Conservation (phyloP, 108 stramenopile species). For the Mediolabrus comicus region DNA sequence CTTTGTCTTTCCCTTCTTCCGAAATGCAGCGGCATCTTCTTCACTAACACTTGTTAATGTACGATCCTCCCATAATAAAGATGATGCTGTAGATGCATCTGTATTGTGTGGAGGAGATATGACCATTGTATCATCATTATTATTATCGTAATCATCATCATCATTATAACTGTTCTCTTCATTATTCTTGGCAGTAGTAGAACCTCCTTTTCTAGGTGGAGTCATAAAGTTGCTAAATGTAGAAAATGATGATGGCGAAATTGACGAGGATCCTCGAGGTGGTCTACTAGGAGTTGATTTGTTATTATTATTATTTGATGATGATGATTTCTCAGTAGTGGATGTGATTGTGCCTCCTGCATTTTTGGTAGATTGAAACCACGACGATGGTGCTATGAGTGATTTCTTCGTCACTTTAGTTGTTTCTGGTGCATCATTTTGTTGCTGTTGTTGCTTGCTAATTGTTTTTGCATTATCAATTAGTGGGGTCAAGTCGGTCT, state of each 20-base stretch:
- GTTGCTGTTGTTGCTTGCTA: not conserved
- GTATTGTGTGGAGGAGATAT: conserved; percentile 13
- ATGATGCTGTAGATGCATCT: conserved; percentile 45
- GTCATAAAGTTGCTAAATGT: not conserved
- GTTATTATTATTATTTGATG: not conserved
- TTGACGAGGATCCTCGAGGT: not conserved
- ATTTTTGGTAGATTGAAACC: not conserved
- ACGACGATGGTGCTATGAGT: conserved; percentile 5
- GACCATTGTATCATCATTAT: not conserved
- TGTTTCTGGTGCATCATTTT: not conserved
- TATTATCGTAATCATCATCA: not conserved
- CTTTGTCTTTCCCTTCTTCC: not conserved
- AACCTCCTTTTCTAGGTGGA: not conserved
- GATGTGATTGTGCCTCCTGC: too few relatives aligned
- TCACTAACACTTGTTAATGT: conserved; percentile 41
- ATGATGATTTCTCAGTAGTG: not conserved
- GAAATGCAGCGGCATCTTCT: conserved; percentile 36
- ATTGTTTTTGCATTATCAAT: not conserved
- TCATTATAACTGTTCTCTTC: not conserved
- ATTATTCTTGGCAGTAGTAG: not conserved
- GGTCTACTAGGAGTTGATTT: conserved; percentile 9
- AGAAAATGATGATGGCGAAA: not conserved
- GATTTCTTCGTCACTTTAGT: not conserved
- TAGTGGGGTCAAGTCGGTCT: not conserved
- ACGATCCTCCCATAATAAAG: conserved; percentile 42